Evolutionary conservation across 441 rosid genomes (phyloP), one percentile per base, ranked within the genome.

Genomic region (Lepidium campestre): DNA sequence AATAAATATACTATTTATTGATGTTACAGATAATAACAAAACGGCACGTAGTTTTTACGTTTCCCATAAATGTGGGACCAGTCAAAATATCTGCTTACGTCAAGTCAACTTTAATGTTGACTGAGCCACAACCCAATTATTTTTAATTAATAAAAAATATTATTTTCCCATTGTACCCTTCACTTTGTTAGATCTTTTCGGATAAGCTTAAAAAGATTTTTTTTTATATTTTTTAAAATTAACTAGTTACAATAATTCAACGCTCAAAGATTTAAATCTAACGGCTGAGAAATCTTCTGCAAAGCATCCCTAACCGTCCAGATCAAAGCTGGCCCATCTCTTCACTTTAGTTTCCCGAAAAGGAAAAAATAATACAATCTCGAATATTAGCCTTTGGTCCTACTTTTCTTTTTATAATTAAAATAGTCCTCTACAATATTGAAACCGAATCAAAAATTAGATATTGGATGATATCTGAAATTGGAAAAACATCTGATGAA

Each of bases 301-400:
- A 17, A 49, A 61, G 67, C 49, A 60, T 53, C 80, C 83, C 76
- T 52, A 65, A 31, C 81, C 78, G 78, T 82, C 61, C 23, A 46
- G 79, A 80, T 80, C 59, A 34, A 29, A 53, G 70, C 65, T 50
- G 73, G 58, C 13, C 66, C 73, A 54, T 23, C 35, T 37, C 11
- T 47, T 17, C 58, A n/a, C 76, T 64, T 65, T 58, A 41, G 58
- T 63, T 74, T 74, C 70, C 65, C 37, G 15, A 47, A 68, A 68
- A 46, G 63, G 73, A n/a, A 56, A 73, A 63, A 73, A 60, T 62
- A 74, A 73, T 46, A 52, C 56, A 49, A 25, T 47, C 68, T 55
- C 39, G 11, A 62, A 57, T 60, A 57, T 22, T 42, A 57, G 39
- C 10, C 29, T n/a, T n/a, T n/a, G n/a, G n/a, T n/a, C n/a, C n/a